Conservation (phyloP, 805 yeast genomes). For the Pichia sporocuriosa region DNA sequence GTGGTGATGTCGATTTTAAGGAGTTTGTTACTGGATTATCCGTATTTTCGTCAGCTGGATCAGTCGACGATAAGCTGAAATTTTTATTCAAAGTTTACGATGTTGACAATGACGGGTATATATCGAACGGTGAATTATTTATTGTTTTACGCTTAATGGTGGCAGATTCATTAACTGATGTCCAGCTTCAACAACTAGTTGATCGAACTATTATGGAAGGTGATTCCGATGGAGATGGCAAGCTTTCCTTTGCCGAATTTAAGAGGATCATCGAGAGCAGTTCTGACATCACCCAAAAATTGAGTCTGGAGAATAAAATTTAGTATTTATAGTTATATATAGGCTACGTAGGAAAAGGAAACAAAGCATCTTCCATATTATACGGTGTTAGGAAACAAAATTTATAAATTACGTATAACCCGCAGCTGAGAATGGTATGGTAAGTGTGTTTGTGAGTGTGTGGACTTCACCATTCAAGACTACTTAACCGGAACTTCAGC, state of each 20-base stretch:
- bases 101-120: conserved; percentile 89
- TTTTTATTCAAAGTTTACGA: conserved; percentile 94
- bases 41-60: conserved; percentile 80
- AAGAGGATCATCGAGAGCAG: conserved; percentile 53
- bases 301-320: conserved; percentile 26
- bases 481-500: too few species aligned
- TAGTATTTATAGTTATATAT: neutral
- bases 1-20: conserved; percentile 91
- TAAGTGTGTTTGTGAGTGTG: too few species aligned
- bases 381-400: too few species aligned
- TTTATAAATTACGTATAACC: too few species aligned
- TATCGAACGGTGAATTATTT: conserved; percentile 91
- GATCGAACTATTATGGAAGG: conserved; percentile 94
- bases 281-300: conserved; percentile 28
- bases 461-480: too few species aligned
- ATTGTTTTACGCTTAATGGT: conserved; percentile 95
- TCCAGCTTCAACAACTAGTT: conserved; percentile 91
- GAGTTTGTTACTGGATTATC: conserved; percentile 71
- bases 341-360: neutral
- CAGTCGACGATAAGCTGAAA: conserved; percentile 69
- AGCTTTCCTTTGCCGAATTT: conserved; percentile 81
- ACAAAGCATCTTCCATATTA: too few species aligned
- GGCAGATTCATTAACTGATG: conserved; percentile 79
- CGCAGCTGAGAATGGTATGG: too few species aligned
- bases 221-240: conserved; percentile 83